Percentiles rank a stretch among this genome's conserved stretches.
Evolutionary conservation across 441 rosid species (phyloP).

Genomic region (Gossypium trilobum): DNA sequence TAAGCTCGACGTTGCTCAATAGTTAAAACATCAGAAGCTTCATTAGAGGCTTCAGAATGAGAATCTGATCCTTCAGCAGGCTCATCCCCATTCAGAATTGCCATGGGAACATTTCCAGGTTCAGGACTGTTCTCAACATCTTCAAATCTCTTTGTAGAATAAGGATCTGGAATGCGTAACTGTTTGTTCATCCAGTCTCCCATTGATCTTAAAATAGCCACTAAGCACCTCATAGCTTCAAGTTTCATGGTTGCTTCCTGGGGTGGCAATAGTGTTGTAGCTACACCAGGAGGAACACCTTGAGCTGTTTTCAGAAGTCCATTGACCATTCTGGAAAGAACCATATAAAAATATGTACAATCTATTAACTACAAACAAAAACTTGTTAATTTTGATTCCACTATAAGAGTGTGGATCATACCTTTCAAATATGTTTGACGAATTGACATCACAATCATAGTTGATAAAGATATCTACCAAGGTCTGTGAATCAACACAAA

Average conservation of each 20-base stretch:
- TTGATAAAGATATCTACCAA: constrained; percentile 91
- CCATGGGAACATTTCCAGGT: constrained; percentile 45
- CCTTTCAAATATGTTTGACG: constrained; percentile 99
- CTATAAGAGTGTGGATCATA: constrained; percentile 22
- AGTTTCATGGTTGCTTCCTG: constrained; percentile 86
- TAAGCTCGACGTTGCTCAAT: constrained; percentile 98
- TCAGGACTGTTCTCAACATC: constrained; percentile 49
- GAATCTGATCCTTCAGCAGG: constrained; percentile 68
- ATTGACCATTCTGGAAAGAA: constrained; percentile 76
- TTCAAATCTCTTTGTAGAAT: constrained; percentile 55
- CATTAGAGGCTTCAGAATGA: constrained; percentile 71
- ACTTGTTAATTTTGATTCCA: not conserved
- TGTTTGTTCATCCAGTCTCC: constrained; percentile 98
- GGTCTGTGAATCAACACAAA: constrained; percentile 91
- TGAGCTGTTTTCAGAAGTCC: constrained; percentile 99
- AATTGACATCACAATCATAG: constrained; percentile 98
- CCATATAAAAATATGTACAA: constrained; percentile 5
- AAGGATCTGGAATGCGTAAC: constrained; percentile 71
- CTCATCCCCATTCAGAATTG: constrained; percentile 77
- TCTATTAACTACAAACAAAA: not conserved
- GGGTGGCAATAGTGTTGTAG: constrained; percentile 69
- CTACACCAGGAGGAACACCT: constrained; percentile 77
- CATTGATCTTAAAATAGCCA: constrained; percentile 83
- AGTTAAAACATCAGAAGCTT: constrained; percentile 72
- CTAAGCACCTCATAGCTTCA: constrained; percentile 95